These are phyloP conservation scores for Usnea hakonensis DNA, from an alignment of 495 filamentous ascomycete genomes.

Conservation along the genomic window DNA sequence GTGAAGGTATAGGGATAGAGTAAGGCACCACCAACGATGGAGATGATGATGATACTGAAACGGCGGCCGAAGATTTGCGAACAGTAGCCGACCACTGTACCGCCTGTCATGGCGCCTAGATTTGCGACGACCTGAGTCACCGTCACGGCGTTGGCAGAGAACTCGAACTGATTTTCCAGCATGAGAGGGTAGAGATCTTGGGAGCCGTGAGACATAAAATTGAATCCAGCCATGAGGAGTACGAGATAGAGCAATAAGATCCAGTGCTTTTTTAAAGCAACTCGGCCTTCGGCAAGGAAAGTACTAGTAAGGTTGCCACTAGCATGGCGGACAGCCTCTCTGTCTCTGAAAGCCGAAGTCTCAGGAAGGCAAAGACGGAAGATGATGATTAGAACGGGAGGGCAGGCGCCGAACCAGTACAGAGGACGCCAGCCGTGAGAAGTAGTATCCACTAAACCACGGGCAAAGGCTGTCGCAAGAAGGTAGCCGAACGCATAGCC, in stretches of 20 bases:
- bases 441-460: slow-evolving; percentile 64
- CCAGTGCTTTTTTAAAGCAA: slow-evolving; percentile 72
- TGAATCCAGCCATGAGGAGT: slow-evolving; percentile 82
- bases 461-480: slow-evolving; percentile 67
- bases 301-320: slow-evolving; percentile 45
- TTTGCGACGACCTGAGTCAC: slow-evolving; percentile 82
- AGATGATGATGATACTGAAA: slow-evolving; percentile 71
- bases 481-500: slow-evolving; percentile 87
- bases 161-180: slow-evolving; percentile 68
- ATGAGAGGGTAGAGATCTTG: slow-evolving; percentile 90
- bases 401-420: slow-evolving; percentile 79
- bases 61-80: slow-evolving; percentile 78
- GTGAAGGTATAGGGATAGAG: slow-evolving; percentile 78
- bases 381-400: slow-evolving; percentile 71
- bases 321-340: slow-evolving; percentile 50
- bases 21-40: slow-evolving; percentile 66
- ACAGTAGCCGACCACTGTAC: slow-evolving; percentile 67
- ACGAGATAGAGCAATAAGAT: slow-evolving; percentile 71
- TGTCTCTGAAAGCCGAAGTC: slow-evolving; percentile 58
- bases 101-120: slow-evolving; percentile 70
- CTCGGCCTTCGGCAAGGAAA: slow-evolving; percentile 68
- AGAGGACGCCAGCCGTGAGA: slow-evolving; percentile 70
- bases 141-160: slow-evolving; percentile 63
- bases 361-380: slow-evolving; percentile 73
- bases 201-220: slow-evolving; percentile 89